Conservation (phyloP, 495 filamentous ascomycete species). For the Aspergillus haitiensis region DNA sequence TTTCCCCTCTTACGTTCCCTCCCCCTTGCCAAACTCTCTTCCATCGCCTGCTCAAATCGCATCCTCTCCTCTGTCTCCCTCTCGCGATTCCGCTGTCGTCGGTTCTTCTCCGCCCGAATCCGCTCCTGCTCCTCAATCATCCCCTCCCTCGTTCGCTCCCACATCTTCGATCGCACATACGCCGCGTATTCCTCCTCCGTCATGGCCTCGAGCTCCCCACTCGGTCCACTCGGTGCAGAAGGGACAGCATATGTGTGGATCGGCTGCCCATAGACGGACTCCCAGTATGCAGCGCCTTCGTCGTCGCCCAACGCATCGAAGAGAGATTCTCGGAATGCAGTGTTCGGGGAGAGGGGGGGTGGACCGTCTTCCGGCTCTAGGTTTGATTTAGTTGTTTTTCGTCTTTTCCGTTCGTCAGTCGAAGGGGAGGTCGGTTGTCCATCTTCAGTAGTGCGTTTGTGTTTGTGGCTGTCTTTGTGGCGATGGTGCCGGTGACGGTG, state of each 20-base stretch:
- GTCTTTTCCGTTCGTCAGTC: conserved; percentile 10
- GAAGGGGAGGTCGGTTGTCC: not conserved
- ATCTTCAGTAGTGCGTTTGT: not conserved
- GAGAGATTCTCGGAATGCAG: conserved; percentile 90
- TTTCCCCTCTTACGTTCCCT: conserved; percentile 49
- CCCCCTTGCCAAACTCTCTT: conserved; percentile 54
- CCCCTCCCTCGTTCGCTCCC: conserved; percentile 76
- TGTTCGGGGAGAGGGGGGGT: conserved; percentile 51
- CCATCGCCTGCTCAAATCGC: conserved; percentile 47
- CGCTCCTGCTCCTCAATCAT: conserved; percentile 65
- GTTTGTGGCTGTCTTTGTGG: conserved; percentile 27
- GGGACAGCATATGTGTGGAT: conserved; percentile 65
- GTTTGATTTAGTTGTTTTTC: conserved; percentile 18
- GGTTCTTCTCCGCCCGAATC: conserved; percentile 54
- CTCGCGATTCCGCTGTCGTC: conserved; percentile 41
- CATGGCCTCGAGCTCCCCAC: conserved; percentile 79
- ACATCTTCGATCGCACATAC: conserved; percentile 86
- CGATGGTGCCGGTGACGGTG: conserved; percentile 34
- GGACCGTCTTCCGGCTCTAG: conserved; percentile 1
- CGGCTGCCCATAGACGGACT: conserved; percentile 90
- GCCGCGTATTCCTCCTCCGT: conserved; percentile 84
- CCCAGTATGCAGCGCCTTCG: conserved; percentile 94
- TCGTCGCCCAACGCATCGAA: conserved; percentile 99
- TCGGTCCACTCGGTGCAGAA: conserved; percentile 33
- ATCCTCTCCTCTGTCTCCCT: conserved; percentile 34